These are phyloP conservation scores for Trametes hirsuta DNA, from an alignment of 1,284 basidiomycete species.

Conservation along the genomic window DNA sequence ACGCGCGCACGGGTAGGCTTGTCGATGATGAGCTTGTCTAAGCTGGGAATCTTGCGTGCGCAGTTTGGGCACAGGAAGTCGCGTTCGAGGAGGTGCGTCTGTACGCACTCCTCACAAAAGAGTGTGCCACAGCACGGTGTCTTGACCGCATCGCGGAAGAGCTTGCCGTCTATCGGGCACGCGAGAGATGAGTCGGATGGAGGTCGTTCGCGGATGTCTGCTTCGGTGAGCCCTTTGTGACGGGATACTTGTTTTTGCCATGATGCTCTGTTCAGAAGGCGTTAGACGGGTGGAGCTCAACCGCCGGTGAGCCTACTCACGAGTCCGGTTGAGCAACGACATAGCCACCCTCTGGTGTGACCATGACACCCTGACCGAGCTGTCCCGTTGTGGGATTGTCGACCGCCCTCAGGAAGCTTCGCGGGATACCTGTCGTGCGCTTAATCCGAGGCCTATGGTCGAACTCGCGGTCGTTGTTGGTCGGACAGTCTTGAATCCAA, in stretches of 20 bases:
- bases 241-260: conserved; percentile 92
- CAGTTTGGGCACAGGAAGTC: conserved; percentile 93
- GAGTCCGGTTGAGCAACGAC: conserved; percentile 93
- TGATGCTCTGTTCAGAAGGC: conserved; percentile 57
- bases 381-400: conserved; percentile 82
- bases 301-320: conserved; percentile 51
- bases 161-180: conserved; percentile 88
- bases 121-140: conserved; percentile 88
- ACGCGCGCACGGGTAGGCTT: conserved; percentile 79
- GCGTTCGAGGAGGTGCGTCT: conserved; percentile 87
- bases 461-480: conserved; percentile 93
- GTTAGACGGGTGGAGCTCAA: neutral
- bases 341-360: conserved; percentile 95
- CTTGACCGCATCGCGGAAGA: conserved; percentile 84
- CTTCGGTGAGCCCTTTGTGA: conserved; percentile 77
- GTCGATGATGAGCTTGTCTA: conserved; percentile 84
- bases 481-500: conserved; percentile 99
- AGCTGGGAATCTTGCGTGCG: conserved; percentile 79
- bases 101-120: conserved; percentile 97
- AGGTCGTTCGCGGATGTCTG: conserved; percentile 84
- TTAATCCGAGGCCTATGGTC: conserved; percentile 96
- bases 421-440: conserved; percentile 96
- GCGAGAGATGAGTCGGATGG: conserved; percentile 78
- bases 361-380: conserved; percentile 87
- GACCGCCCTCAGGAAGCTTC: conserved; percentile 96